Base-by-base conservation (phyloP, 164 flowering plant species). In the grape (Vitis vinifera) region DNA sequence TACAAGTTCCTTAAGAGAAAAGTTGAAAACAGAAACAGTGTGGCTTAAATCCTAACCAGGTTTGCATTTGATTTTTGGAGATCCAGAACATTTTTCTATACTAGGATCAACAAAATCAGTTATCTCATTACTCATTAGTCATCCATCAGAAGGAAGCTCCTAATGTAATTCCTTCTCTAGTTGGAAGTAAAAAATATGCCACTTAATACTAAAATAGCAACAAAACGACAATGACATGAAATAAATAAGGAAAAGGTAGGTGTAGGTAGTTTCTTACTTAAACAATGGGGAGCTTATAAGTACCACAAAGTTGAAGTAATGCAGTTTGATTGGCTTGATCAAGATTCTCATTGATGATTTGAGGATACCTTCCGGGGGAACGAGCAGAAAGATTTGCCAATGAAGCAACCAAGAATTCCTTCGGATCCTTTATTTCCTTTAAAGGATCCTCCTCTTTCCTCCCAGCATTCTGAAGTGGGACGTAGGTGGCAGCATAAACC, bases 391-490 rank as follows among this genome's bases (percentile, higher is more conserved):
- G 75, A 63, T 72, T 84, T 29, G 90, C 88, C 83, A 95, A 74
- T 7, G 92, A 86, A 62, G 77, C 82, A 11, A 83, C 90, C 76
- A 91, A 73, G 69, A 86, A 91, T 68, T 91, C 88, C 76, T 84
- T 95, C 13, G 93, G 88, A 77, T 95, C 96, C 51, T 74, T 84
- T 52, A 95, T 79, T 30, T 91, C 92, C 71, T 79, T 85, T 37
- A 95, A 61, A 44, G 98, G 98, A 78, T 95, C 99, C 61, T 89
- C 99, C 73, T 91, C 98, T 66, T 81, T 89, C 77, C 86, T 95
- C 62, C 96, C 96, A 72, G 94, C 96, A 89, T 93, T 95, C 71
- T 85, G 75, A 29, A 95, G 96, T 62, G 73, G 88, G 23, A 86
- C 90, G 82, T 87, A 93, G 16, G 87, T 81, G n/a, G 94, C 88